phyloP scores from a whole-genome alignment of 2,329 filamentous ascomycete genomes.

The Sporothrix curviconia region DNA sequence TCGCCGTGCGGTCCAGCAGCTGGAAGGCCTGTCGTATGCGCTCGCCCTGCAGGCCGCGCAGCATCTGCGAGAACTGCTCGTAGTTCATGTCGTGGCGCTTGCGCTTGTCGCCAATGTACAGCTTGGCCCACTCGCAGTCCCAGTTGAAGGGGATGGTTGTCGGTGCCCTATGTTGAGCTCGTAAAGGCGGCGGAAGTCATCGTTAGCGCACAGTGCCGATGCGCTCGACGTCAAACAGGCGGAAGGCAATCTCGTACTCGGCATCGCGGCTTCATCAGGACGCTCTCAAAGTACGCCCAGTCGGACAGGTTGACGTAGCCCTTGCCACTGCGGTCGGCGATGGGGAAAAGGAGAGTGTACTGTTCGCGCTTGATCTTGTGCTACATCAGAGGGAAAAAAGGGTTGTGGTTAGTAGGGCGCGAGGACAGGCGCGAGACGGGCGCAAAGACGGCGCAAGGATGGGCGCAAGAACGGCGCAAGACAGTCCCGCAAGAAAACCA shows the following conservation, averaged over 20 bases:
- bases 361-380: slow-evolving; percentile 97
- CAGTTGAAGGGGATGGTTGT: slow-evolving; percentile 91
- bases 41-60: slow-evolving; percentile 92
- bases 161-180: slow-evolving; percentile 79
- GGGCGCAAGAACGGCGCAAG: not conserved
- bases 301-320: slow-evolving; percentile 75
- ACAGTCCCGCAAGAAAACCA: no score
- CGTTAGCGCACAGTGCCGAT: slow-evolving; percentile 82
- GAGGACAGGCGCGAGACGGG: not conserved
- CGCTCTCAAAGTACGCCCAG: slow-evolving; percentile 90
- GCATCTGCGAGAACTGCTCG: slow-evolving; percentile 95
- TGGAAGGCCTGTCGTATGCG: slow-evolving; percentile 93
- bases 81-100: slow-evolving; percentile 90
- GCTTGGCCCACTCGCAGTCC: slow-evolving; percentile 91
- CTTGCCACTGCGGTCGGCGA: slow-evolving; percentile 71
- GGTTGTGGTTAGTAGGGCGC: not conserved
- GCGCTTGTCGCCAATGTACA: slow-evolving; percentile 86
- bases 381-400: no score
- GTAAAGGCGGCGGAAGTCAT: slow-evolving; percentile 78
- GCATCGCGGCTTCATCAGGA: slow-evolving; percentile 90
- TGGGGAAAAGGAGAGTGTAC: slow-evolving; percentile 85
- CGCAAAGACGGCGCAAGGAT: not conserved
- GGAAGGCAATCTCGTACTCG: slow-evolving; percentile 98
- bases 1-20: slow-evolving; percentile 82
- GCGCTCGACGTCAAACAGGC: slow-evolving; percentile 83